A percentile compares a stretch with the other conserved stretches of the same genome.
These are phyloP conservation scores for Physocladia obscura DNA, from an alignment of 192 early-diverging fungal genomes.

Conservation along the genomic window DNA sequence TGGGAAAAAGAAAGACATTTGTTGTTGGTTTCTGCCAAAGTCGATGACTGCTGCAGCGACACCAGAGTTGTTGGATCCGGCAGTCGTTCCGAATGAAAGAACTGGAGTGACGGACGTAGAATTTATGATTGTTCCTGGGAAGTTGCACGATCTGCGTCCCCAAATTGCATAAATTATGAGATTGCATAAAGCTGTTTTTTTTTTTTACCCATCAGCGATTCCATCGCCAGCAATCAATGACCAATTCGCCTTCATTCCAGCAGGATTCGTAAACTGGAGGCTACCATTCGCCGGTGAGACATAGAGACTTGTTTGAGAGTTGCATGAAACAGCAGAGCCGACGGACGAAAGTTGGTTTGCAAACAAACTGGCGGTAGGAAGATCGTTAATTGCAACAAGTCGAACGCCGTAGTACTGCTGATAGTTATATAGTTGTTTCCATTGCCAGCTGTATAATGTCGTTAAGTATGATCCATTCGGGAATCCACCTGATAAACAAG, in stretches of 20 bases:
- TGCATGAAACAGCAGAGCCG: not conserved
- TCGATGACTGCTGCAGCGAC: constrained; percentile 29
- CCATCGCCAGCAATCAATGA: not conserved
- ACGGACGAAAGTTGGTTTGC: not conserved
- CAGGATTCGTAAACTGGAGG: not conserved
- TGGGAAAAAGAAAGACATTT: constrained; percentile 40
- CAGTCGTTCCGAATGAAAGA: not conserved
- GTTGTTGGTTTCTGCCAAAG: constrained; percentile 37
- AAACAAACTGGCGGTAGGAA: not conserved
- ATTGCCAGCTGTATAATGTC: not conserved
- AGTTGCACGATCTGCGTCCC: constrained; percentile 6
- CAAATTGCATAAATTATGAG: too few species aligned
- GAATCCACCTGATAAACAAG: not conserved
- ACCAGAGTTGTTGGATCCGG: not conserved
- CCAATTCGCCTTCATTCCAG: constrained; percentile 1
- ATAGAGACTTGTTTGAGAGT: not conserved
- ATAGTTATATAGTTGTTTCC: constrained; percentile 16
- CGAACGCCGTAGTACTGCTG: constrained; percentile 12
- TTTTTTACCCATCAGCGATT: not conserved
- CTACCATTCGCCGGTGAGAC: not conserved
- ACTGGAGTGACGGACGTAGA: not conserved
- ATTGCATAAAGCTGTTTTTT: too few species aligned
- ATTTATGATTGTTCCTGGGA: not conserved
- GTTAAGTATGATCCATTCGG: constrained; percentile 18
- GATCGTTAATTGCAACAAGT: constrained; percentile 3